phyloP scores from a whole-genome alignment of 345 rosid species.

The Acer campestre region DNA sequence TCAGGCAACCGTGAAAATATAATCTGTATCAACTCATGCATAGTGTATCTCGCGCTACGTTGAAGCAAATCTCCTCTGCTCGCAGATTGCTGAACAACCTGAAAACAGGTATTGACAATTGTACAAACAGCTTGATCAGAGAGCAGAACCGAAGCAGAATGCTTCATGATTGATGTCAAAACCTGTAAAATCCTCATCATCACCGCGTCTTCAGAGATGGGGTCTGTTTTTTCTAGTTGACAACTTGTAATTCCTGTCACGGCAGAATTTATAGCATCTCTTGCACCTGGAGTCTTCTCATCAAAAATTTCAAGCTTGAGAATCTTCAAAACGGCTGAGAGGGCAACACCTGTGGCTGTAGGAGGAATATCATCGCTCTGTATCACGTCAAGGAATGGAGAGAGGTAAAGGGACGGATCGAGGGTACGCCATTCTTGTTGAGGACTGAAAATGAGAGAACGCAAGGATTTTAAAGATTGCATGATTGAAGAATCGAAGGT shows the following conservation, averaged over 20 bases:
- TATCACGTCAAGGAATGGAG: constrained; percentile 80
- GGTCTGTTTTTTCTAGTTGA: constrained; percentile 76
- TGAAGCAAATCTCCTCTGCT: constrained; percentile 80
- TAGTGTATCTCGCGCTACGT: constrained; percentile 69
- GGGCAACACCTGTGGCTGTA: constrained; percentile 65
- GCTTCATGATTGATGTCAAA: constrained; percentile 60
- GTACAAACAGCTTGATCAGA: constrained; percentile 77
- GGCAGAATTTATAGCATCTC: constrained; percentile 57
- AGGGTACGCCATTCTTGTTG: constrained; percentile 81
- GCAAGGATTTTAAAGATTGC: constrained; percentile 75
- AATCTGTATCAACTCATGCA: constrained; percentile 84
- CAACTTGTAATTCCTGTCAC: constrained; percentile 73
- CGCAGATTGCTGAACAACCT: constrained; percentile 77
- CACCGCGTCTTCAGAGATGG: constrained; percentile 62
- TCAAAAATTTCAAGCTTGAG: constrained; percentile 68
- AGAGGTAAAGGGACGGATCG: constrained; percentile 77
- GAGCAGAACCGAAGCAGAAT: constrained; percentile 56
- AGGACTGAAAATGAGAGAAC: constrained; percentile 85
- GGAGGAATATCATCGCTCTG: constrained; percentile 84
- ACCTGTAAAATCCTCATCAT: constrained; percentile 90
- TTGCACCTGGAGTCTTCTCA: constrained; percentile 77
- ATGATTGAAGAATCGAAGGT: constrained; percentile 47
- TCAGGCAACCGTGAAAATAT: constrained; percentile 72
- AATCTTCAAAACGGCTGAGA: constrained; percentile 66
- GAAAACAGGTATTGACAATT: constrained; percentile 86